Evolutionary conservation across 768 basidiomycete species (phyloP).

Genomic region (Omphalotus guepiniiformis): DNA sequence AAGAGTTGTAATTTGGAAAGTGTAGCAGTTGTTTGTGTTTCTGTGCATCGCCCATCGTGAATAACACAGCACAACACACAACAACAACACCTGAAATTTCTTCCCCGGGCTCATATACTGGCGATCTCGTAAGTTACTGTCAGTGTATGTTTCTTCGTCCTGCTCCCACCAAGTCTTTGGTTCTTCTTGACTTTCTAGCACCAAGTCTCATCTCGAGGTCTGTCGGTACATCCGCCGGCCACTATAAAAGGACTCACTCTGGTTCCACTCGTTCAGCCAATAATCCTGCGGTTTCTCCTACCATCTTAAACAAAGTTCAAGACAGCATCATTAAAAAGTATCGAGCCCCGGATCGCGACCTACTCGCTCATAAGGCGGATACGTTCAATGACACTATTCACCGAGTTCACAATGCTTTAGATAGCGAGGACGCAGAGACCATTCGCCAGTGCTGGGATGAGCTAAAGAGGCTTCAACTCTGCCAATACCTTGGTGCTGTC

Average conservation of each 20-base stretch:
- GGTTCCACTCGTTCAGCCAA: not conserved
- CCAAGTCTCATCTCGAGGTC: conserved; percentile 28
- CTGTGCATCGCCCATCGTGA: too few species aligned
- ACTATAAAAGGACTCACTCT: not conserved
- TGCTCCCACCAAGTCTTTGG: conserved; percentile 2
- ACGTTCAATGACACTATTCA: conserved; percentile 32
- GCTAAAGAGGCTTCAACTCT: conserved; percentile 38
- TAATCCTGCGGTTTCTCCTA: not conserved
- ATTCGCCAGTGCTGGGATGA: conserved; percentile 35
- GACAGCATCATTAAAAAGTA: conserved; percentile 8
- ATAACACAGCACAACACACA: too few species aligned
- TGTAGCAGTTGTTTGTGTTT: too few species aligned
- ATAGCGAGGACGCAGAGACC: conserved; percentile 26
- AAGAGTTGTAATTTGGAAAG: not conserved
- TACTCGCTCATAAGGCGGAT: conserved; percentile 26
- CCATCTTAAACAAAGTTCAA: conserved; percentile 16
- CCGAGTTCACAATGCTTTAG: conserved; percentile 34
- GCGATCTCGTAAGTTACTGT: not conserved
- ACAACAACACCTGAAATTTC: too few species aligned
- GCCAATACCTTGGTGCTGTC: conserved; percentile 39
- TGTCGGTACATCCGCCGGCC: conserved; percentile 2
- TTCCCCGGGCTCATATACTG: not conserved
- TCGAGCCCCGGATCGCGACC: conserved; percentile 7
- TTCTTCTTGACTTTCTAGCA: conserved; percentile 40
- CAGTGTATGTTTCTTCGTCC: conserved; percentile 3